A percentile compares a stretch with the other conserved stretches of the same genome.
phyloP scores from a whole-genome alignment of 2,329 filamentous ascomycete genomes.

The Teratosphaeria pseudoeucalypti region DNA sequence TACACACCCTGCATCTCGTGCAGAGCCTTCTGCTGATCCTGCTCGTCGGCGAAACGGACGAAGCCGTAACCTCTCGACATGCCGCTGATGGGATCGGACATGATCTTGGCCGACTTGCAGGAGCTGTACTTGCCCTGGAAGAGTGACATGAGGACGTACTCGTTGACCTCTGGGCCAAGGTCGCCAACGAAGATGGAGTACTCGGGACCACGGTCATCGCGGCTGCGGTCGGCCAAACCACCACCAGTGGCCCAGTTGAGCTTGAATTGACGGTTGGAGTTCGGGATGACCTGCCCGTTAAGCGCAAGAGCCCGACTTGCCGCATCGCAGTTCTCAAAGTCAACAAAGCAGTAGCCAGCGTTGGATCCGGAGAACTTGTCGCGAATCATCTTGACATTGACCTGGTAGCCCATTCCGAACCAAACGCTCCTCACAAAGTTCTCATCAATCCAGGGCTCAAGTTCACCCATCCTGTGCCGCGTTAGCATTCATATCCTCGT shows the following conservation, averaged over 20 bases:
- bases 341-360: slow-evolving; percentile 97
- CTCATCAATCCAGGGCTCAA: slow-evolving; percentile 98
- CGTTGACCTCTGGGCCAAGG: slow-evolving; percentile 94
- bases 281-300: slow-evolving; percentile 82
- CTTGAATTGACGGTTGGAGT: slow-evolving; percentile 92
- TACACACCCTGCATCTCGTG: slow-evolving; percentile 99
- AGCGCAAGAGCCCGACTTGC: slow-evolving; percentile 84
- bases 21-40: slow-evolving; percentile 89
- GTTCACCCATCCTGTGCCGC: slow-evolving; percentile 80
- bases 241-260: slow-evolving; percentile 98
- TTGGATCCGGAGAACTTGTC: slow-evolving; percentile 97
- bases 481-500: not conserved
- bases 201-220: slow-evolving; percentile 91
- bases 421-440: slow-evolving; percentile 95
- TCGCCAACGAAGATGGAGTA: slow-evolving; percentile 97
- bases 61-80: slow-evolving; percentile 98
- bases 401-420: slow-evolving; percentile 83
- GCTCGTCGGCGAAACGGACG: slow-evolving; percentile 90
- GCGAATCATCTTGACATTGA: slow-evolving; percentile 99
- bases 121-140: slow-evolving; percentile 95
- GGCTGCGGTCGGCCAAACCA: slow-evolving; percentile 84
- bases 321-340: slow-evolving; percentile 72
- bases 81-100: slow-evolving; percentile 96
- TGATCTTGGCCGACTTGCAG: slow-evolving; percentile 99
- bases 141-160: slow-evolving; percentile 91